Conservation (phyloP, 495 filamentous ascomycete species). For the Wilcoxina mikolae region DNA sequence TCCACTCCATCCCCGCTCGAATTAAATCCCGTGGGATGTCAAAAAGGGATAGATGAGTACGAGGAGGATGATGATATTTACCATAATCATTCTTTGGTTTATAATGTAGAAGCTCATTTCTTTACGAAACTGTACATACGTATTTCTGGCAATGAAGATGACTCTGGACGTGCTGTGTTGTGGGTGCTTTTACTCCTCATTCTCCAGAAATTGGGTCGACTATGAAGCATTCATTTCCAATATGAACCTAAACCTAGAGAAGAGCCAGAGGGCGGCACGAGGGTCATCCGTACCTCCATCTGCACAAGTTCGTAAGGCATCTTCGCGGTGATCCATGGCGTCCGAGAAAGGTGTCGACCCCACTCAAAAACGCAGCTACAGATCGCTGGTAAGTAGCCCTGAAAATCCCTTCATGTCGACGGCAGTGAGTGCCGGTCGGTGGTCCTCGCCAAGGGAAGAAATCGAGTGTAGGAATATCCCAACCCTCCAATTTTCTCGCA, state of each 20-base stretch:
- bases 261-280: background rate
- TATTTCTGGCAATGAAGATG: no score
- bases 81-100: no score
- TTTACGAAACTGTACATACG: no score
- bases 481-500: background rate
- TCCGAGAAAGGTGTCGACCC: background rate
- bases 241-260: background rate
- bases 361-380: background rate
- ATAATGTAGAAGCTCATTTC: no score
- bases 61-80: no score
- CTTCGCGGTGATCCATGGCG: background rate
- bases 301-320: background rate
- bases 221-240: no score
- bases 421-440: background rate
- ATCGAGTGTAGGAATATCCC: background rate
- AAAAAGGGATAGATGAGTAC: no score
- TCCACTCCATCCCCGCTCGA: background rate
- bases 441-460: background rate
- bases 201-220: no score
- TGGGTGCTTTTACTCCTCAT: no score
- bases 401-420: background rate
- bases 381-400: background rate
- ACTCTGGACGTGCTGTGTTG: no score
- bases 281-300: background rate
- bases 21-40: background rate